Evolutionary conservation across 192 early-diverging fungal species (phyloP).

Genomic region (Coemansia sp.): DNA sequence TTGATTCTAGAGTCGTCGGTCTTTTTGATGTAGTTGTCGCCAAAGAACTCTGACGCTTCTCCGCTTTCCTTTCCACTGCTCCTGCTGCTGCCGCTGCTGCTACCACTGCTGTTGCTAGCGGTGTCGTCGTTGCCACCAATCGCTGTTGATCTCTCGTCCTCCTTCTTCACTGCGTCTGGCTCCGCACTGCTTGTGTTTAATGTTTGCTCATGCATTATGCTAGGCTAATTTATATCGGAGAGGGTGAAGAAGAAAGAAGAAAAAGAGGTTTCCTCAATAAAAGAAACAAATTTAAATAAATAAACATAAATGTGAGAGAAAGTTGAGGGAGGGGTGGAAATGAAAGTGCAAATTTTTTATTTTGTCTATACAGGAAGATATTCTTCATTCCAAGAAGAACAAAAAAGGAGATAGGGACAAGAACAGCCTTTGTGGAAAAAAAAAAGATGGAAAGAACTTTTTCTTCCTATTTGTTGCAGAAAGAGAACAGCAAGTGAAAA

Average conservation of each 20-base stretch:
- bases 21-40: constrained; percentile 44
- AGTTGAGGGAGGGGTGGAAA: no score
- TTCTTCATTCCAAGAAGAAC: not conserved
- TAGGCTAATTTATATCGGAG: not conserved
- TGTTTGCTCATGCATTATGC: not conserved
- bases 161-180: no score
- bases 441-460: not conserved
- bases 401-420: not conserved
- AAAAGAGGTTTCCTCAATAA: no score
- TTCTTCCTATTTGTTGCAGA: no score
- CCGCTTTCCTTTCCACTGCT: constrained; percentile 2
- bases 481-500: no score
- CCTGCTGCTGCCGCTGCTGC: not conserved
- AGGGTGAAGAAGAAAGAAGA: not conserved
- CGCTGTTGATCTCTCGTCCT: not conserved
- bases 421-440: not conserved
- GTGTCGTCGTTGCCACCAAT: not conserved
- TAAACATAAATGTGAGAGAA: no score
- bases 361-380: not conserved
- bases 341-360: no score
- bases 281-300: no score
- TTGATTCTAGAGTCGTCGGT: constrained; percentile 33
- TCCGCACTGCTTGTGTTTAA: not conserved
- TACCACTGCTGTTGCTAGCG: not conserved
- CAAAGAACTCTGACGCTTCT: constrained; percentile 29